phyloP scores from a whole-genome alignment of 2,329 filamentous ascomycete genomes.

The Dactylonectria macrodidyma region DNA sequence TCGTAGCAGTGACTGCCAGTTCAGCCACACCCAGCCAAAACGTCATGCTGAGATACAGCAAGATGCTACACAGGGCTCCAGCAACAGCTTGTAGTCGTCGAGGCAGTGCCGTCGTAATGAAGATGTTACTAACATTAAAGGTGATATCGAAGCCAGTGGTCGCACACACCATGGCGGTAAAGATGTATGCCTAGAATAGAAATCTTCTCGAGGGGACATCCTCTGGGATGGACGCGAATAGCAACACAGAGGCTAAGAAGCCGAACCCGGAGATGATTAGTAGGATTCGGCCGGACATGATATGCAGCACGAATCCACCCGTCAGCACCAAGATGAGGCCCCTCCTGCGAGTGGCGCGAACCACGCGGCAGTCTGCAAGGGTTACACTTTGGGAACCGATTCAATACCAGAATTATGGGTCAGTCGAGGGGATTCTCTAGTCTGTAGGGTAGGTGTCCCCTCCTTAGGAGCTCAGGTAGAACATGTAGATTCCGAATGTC shows the following conservation, averaged over 20 bases:
- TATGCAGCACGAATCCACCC: conserved; percentile 77
- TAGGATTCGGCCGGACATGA: conserved; percentile 74
- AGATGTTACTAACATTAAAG: conserved; percentile 84
- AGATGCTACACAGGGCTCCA: conserved; percentile 78
- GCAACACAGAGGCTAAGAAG: conserved; percentile 69
- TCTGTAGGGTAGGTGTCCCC: conserved; percentile 41
- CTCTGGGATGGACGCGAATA: conserved; percentile 75
- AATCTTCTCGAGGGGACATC: conserved; percentile 55
- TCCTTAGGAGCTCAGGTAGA: conserved; percentile 79
- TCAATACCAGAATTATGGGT: conserved; percentile 63
- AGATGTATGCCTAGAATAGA: conserved; percentile 80
- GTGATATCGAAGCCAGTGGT: conserved; percentile 83
- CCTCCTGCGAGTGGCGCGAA: conserved; percentile 77
- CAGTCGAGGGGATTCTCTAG: background rate
- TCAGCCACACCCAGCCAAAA: conserved; percentile 81
- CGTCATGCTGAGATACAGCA: conserved; percentile 81
- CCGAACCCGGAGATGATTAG: conserved; percentile 73
- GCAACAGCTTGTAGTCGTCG: conserved; percentile 78
- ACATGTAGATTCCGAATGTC: conserved; percentile 76
- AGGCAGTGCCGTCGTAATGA: conserved; percentile 81
- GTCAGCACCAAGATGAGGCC: conserved; percentile 75
- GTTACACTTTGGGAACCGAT: conserved; percentile 69
- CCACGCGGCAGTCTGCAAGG: conserved; percentile 78
- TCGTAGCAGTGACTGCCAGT: conserved; percentile 69
- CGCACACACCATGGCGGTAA: conserved; percentile 77